Evolutionary conservation across 305 asterid species (phyloP).

Genomic region (Coffea humblotiana): DNA sequence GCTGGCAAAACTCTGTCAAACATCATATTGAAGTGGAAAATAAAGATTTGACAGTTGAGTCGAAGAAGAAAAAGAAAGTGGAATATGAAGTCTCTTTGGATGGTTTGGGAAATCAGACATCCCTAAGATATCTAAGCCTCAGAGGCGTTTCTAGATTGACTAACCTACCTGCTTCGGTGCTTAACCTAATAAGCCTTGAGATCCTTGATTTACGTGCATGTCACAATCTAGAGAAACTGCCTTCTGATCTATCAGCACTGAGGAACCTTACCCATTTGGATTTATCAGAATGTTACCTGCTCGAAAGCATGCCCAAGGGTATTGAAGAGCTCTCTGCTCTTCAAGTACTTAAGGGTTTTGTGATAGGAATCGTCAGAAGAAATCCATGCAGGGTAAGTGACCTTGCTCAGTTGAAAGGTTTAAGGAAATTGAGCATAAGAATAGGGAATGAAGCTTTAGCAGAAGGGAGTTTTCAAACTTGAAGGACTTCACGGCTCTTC

Average conservation of each 20-base stretch:
- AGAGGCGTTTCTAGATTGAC: conserved; percentile 14
- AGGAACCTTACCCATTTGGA: conserved; percentile 13
- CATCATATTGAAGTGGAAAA: conserved; percentile 21
- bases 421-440: not conserved
- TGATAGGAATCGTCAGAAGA: not conserved
- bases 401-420: not conserved
- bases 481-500: not conserved
- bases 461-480: not conserved
- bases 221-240: conserved; percentile 10
- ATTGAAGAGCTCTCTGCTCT: conserved; percentile 12
- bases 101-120: conserved; percentile 1
- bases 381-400: not conserved
- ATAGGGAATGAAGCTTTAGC: not conserved
- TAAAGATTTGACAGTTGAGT: not conserved
- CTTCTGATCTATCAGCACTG: conserved; percentile 5
- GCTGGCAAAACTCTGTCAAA: conserved; percentile 6
- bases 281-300: conserved; percentile 13
- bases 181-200: conserved; percentile 14
- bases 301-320: conserved; percentile 15
- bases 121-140: conserved; percentile 10
- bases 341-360: conserved; percentile 3
- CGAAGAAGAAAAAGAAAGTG: not conserved
- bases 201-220: conserved; percentile 17
- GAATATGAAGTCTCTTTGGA: conserved; percentile 10
- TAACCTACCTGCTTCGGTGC: not conserved